Conservation (phyloP, 257 asterid species). For the Jasminum sambac region DNA sequence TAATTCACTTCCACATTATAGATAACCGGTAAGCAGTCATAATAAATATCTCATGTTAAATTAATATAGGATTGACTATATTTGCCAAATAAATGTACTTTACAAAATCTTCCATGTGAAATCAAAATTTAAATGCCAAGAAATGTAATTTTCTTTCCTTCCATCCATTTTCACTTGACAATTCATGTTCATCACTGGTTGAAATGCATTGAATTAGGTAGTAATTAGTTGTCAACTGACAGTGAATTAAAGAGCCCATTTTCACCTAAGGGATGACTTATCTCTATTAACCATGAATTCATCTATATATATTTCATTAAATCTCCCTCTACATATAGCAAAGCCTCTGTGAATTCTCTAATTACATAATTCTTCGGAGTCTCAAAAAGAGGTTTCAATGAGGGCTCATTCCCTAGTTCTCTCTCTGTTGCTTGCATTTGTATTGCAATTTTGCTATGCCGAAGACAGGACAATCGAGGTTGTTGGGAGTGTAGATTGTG, state of each 20-base stretch:
- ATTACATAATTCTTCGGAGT: background rate
- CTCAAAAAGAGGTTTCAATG: slow-evolving; percentile 33
- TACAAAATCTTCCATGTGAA: too few species aligned
- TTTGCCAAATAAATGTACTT: too few species aligned
- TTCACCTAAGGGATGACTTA: too few species aligned
- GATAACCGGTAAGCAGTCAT: too few species aligned
- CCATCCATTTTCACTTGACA: too few species aligned
- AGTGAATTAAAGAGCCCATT: too few species aligned
- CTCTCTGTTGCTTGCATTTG: slow-evolving; percentile 31
- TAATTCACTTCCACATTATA: too few species aligned
- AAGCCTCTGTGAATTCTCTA: background rate
- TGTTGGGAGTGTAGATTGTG: slow-evolving; percentile 56
- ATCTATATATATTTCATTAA: background rate
- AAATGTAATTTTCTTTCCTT: background rate
- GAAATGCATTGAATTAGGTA: too few species aligned
- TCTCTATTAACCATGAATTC: too few species aligned
- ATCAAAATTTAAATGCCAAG: background rate
- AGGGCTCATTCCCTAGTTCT: slow-evolving; percentile 44
- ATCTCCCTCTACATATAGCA: background rate
- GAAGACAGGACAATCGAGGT: slow-evolving; percentile 45
- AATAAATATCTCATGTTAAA: background rate
- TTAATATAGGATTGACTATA: background rate
- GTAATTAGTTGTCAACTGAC: too few species aligned
- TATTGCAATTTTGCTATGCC: slow-evolving; percentile 41
- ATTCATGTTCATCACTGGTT: too few species aligned